These are phyloP conservation scores for Diplodia corticola DNA, from an alignment of 2,329 filamentous ascomycete genomes.

Conservation along the genomic window DNA sequence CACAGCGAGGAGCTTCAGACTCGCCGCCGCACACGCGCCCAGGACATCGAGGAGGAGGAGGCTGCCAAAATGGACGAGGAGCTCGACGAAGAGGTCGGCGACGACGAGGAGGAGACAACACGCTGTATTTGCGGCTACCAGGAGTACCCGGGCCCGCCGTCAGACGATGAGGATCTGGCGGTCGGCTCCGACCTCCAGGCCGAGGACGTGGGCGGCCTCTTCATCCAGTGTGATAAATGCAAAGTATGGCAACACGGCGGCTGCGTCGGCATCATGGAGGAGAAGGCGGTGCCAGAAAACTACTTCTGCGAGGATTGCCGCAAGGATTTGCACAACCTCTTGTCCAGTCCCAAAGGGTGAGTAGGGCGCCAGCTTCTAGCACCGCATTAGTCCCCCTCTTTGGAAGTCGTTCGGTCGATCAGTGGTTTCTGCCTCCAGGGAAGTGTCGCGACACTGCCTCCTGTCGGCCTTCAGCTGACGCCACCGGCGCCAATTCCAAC, in stretches of 20 bases:
- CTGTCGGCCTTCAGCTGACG: constrained; percentile 11
- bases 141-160: constrained; percentile 83
- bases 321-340: constrained; percentile 85
- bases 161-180: constrained; percentile 55
- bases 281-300: constrained; percentile 81
- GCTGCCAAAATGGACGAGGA: constrained; percentile 45
- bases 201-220: constrained; percentile 90
- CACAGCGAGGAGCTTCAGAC: constrained; percentile 68
- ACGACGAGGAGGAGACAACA: constrained; percentile 85
- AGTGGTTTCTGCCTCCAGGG: background rate
- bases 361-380: constrained; percentile 35
- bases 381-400: background rate
- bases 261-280: constrained; percentile 95
- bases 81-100: constrained; percentile 63
- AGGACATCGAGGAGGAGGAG: constrained; percentile 60
- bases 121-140: constrained; percentile 92
- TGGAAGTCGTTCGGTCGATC: background rate
- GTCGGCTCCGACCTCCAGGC: constrained; percentile 48
- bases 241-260: constrained; percentile 99
- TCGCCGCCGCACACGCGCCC: constrained; percentile 75
- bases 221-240: constrained; percentile 95
- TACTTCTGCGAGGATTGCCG: constrained; percentile 97
- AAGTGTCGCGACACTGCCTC: background rate
- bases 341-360: constrained; percentile 81
- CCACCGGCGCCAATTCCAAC: constrained; percentile 22